Evolutionary conservation across 2,329 filamentous ascomycete species (phyloP).

Genomic region (Penicillium nordicum): DNA sequence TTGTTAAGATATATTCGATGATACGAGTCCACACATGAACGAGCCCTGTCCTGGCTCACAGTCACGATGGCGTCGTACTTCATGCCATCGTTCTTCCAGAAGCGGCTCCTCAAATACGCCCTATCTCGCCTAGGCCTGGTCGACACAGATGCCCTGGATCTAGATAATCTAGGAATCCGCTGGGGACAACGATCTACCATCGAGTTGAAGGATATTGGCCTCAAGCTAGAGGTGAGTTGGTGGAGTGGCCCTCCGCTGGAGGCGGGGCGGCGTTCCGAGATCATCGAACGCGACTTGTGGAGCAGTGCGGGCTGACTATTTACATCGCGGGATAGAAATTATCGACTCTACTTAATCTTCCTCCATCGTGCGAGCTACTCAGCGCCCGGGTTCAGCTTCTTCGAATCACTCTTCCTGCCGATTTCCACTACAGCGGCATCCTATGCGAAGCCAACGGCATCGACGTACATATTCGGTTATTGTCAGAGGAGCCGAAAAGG

Average conservation of each 20-base stretch:
- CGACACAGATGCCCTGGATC: constrained; percentile 79
- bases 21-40: constrained; percentile 22
- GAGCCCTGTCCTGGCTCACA: constrained; percentile 32
- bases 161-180: constrained; percentile 79
- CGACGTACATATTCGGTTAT: constrained; percentile 63
- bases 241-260: background rate
- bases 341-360: constrained; percentile 69
- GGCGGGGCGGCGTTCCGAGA: constrained; percentile 5
- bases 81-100: constrained; percentile 76
- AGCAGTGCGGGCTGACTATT: constrained; percentile 24
- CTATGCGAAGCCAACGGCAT: constrained; percentile 77
- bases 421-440: constrained; percentile 83
- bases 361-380: constrained; percentile 65
- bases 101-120: constrained; percentile 82
- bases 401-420: constrained; percentile 78
- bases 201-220: constrained; percentile 80
- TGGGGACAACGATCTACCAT: constrained; percentile 78
- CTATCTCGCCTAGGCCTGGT: constrained; percentile 79
- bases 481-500: constrained; percentile 37
- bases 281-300: background rate
- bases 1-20: constrained; percentile 28
- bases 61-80: constrained; percentile 67
- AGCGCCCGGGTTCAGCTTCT: constrained; percentile 73
- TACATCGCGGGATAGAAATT: constrained; percentile 62
- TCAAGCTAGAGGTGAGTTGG: constrained; percentile 67